Evolutionary conservation across 2,329 filamentous ascomycete genomes (phyloP).

Genomic region (Stagonosporopsis cucurbitacearum): DNA sequence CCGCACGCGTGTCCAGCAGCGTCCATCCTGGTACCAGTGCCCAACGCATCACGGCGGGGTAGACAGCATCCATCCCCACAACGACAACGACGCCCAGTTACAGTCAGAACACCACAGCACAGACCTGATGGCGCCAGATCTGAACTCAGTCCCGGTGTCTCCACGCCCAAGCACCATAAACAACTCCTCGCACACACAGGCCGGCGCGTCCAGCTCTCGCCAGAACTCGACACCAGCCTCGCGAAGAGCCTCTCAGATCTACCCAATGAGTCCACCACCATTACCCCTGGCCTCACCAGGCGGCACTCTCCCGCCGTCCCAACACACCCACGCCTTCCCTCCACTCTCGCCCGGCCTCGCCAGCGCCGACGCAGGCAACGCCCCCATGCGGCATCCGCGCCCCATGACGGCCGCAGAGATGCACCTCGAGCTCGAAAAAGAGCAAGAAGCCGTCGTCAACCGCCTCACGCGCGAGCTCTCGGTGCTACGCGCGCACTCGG

Average conservation of each 20-base stretch:
- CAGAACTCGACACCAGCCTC: conserved; percentile 34
- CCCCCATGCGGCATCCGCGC: conserved; percentile 81
- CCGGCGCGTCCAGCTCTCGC: conserved; percentile 37
- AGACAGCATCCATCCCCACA: background rate
- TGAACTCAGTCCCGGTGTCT: conserved; percentile 54
- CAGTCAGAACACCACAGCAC: conserved; percentile 2
- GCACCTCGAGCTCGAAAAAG: conserved; percentile 88
- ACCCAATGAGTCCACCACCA: conserved; percentile 55
- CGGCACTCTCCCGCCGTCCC: conserved; percentile 34
- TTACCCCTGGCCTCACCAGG: conserved; percentile 50
- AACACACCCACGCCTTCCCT: conserved; percentile 44
- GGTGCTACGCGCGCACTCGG: conserved; percentile 74
- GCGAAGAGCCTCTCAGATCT: conserved; percentile 50
- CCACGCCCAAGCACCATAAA: conserved; percentile 36
- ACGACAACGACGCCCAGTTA: background rate
- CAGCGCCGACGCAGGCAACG: conserved; percentile 56
- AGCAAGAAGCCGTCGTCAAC: conserved; percentile 95
- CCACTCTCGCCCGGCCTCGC: conserved; percentile 45
- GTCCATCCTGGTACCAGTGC: conserved; percentile 3
- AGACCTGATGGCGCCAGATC: conserved; percentile 56
- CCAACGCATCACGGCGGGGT: conserved; percentile 16
- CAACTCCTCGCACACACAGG: conserved; percentile 25
- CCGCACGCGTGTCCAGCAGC: background rate
- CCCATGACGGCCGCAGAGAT: conserved; percentile 89
- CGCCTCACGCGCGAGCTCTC: conserved; percentile 88